Evolutionary conservation across 2,329 filamentous ascomycete species (phyloP).

Genomic region (Thielaviopsis punctulata): DNA sequence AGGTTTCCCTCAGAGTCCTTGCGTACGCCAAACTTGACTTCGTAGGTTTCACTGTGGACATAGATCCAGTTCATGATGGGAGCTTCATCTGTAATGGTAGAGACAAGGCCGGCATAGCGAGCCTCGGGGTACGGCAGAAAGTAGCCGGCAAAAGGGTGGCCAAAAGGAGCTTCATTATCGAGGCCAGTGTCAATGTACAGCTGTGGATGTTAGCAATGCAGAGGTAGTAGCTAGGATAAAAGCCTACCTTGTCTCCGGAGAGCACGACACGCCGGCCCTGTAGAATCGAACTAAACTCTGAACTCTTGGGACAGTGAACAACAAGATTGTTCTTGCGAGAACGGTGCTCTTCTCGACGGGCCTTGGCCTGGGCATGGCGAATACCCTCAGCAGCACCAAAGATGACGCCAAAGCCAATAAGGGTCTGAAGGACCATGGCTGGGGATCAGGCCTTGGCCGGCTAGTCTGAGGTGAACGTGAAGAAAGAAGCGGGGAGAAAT

Average conservation of each 20-base stretch:
- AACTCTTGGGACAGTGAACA: constrained; percentile 29
- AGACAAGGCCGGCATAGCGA: constrained; percentile 28
- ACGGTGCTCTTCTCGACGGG: constrained; percentile 29
- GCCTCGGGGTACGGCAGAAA: constrained; percentile 39
- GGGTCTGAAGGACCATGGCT: constrained; percentile 18
- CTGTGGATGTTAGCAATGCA: constrained; percentile 8
- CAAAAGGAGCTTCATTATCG: constrained; percentile 18
- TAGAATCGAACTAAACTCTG: constrained; percentile 24
- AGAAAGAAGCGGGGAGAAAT: neutral
- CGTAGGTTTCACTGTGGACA: constrained; percentile 27
- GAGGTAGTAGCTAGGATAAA: neutral
- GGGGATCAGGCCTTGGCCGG: neutral
- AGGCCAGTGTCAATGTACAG: constrained; percentile 26
- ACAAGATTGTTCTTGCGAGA: constrained; percentile 30
- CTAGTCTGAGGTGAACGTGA: neutral
- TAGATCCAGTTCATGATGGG: constrained; percentile 35
- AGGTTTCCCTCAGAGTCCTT: constrained; percentile 25
- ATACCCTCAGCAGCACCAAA: constrained; percentile 30
- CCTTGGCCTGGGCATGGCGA: constrained; percentile 28
- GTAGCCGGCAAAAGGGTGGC: constrained; percentile 39
- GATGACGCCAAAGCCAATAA: constrained; percentile 26
- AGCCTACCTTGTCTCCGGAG: constrained; percentile 24
- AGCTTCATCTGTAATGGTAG: constrained; percentile 30
- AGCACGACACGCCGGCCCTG: constrained; percentile 29
- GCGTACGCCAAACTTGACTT: constrained; percentile 29